Conservation (phyloP, 78 protist genomes). For the Anaeramoeba ignava region DNA sequence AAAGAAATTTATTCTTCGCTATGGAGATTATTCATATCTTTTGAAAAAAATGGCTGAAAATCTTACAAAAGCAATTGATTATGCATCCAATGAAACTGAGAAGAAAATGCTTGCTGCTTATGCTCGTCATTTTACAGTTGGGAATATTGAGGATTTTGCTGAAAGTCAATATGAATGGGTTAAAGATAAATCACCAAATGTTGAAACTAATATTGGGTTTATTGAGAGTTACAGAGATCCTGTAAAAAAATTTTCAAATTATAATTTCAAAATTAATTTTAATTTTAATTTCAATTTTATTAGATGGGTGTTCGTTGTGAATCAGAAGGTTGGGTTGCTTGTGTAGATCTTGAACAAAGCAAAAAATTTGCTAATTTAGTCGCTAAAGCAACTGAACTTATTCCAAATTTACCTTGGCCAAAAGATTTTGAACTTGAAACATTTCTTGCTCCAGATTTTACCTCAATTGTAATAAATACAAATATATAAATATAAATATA, state of each 20-base stretch:
- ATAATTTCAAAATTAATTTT: too few species aligned
- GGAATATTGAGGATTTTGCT: background rate
- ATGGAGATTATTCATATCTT: background rate
- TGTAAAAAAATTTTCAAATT: too few species aligned
- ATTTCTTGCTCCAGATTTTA: background rate
- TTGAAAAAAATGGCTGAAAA: background rate
- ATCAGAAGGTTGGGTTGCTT: conserved; percentile 1
- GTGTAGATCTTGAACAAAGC: background rate
- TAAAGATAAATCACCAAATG: background rate
- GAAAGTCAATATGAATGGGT: background rate
- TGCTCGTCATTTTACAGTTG: background rate
- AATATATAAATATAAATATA: too few species aligned
- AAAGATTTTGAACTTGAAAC: background rate
- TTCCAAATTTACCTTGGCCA: background rate
- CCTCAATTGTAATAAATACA: too few species aligned
- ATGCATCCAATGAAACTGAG: background rate
- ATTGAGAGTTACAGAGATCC: too few species aligned
- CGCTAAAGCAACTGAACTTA: background rate
- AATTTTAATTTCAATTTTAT: too few species aligned
- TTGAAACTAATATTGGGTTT: background rate
- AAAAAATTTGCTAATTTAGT: background rate
- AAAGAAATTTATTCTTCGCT: background rate
- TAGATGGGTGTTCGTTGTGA: background rate
- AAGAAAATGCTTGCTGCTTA: background rate
- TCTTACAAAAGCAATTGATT: background rate